Base-by-base conservation (phyloP, 768 basidiomycete genomes). In the Mycena latifolia region DNA sequence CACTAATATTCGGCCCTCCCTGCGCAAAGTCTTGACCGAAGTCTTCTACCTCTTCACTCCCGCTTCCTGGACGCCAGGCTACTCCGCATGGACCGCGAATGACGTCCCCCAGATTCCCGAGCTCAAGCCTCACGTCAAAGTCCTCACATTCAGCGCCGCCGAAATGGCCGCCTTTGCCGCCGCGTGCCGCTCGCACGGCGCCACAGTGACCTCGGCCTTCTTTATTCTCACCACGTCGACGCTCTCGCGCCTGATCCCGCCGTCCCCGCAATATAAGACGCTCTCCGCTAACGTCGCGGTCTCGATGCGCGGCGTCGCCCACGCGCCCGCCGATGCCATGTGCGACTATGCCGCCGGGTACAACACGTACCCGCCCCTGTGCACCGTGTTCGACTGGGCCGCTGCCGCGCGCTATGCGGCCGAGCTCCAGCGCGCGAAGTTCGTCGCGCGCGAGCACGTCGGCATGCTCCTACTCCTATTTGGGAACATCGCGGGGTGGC, bases 401-500 rank as follows among this genome's bases (percentile, higher is more conserved):
- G 51, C 66, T 20, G 81, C 82, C 3, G 61, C 76, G 9, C 46
- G 66, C 25, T 74, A 77, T 62, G 72, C 78, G 3, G 46, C 60
- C 17, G 71, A 65, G 22, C 73, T 83, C 43, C 76, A 74, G 46
- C 45, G 51, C 22, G 67, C 74, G 29, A 65, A 56, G 9, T 48
- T 59, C 17, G 60, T 66, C 17, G 72, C 73, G 8, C 63, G 66
- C n/a, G 66, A 77, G 47, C 53, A 69, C 17, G 55, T 81, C 22
- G 82, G 82, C 24, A 69, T 79, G 69, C 68, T 84, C 50, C 74
- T 72, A 51, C 78, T 72, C 58, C 69, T 83, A 18, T 75, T 73
- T 60, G 77, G 79, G 27, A 71, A 76, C 54, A 75, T 77, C 61
- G 71, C 70, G 25, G 67, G 61, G 5, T 82, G 67, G 67, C 72